Evolutionary conservation across 2,329 filamentous ascomycete genomes (phyloP), one percentile per base, ranked within the genome.

Genomic region (Aspergillus flavus): DNA sequence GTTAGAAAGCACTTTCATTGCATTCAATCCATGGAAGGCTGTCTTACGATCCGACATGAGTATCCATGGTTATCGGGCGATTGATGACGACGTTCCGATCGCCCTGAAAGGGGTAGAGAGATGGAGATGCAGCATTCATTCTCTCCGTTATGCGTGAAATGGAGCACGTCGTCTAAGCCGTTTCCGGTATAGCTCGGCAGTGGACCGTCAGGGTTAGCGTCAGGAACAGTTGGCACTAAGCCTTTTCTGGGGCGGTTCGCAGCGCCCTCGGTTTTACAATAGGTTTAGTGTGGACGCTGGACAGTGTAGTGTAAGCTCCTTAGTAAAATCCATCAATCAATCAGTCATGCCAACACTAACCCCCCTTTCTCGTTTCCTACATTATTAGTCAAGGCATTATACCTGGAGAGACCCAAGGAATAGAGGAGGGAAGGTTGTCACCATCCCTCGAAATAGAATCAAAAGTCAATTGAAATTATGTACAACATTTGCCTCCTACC

Each of bases 221-320:
- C 64, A 62, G 59, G 59, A 53, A 55, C 56, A 48, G 36, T 4
- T 11, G 48, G 19, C 53, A 34, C 66, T 67, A 68, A 46, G n/a
- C 62, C 9, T 4, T 41, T 48, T 32, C 6, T 16, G 61, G 48
- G 9, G 36, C 54, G n/a, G 62, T 64, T 63, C 61, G n/a, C 60
- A 36, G 52, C 32, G 19, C n/a, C 4, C 43, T 46, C n/a, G 43
- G 43, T 14, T 28, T 50, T 32, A 19, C 16, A 34, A 53, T n/a
- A 9, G 26, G 30, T 16, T 53, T 32, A 34, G 50, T 32, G 34
- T 16, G 14, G 14, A 36, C 34, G 16, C 12, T 6, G 34, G 12
- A 36, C 32, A 34, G 32, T 11, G 3, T 12, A 36, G 34, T 6
- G 6, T 16, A 36, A 5, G 21, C 19, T 32, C 28, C 50, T 53